A percentile compares a stretch with the other conserved stretches of the same genome.
Conservation (phyloP, 306 rosid genomes). For the Rosa chinensis region DNA sequence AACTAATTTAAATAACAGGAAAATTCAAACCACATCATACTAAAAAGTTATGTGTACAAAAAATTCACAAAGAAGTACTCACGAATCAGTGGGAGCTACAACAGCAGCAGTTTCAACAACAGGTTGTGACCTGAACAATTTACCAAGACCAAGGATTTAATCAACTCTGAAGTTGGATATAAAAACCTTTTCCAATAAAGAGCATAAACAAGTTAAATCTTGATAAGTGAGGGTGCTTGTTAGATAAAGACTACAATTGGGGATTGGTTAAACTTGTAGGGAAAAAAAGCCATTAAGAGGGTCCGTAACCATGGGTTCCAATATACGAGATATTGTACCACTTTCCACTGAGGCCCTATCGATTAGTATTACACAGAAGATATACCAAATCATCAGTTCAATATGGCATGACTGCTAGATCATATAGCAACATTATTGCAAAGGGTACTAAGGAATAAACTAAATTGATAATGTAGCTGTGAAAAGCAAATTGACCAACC, state of each 20-base stretch:
- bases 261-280: not conserved
- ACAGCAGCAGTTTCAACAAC: conserved; percentile 39
- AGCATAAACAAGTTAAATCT: not conserved
- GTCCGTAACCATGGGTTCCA: too few relatives aligned
- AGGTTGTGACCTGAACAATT: conserved; percentile 42
- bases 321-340: too few relatives aligned
- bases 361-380: too few relatives aligned
- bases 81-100: conserved; percentile 47
- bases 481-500: not conserved
- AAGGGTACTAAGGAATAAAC: not conserved
- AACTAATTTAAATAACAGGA: not conserved
- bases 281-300: not conserved
- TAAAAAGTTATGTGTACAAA: not conserved
- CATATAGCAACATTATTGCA: not conserved
- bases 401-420: not conserved
- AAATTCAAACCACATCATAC: not conserved
- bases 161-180: not conserved
- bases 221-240: not conserved
- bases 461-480: not conserved
- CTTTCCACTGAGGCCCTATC: too few relatives aligned
- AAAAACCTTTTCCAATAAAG: not conserved
- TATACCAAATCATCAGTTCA: not conserved
- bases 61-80: conserved; percentile 14
- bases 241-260: not conserved
- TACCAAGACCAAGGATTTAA: conserved; percentile 18